Conservation (phyloP, 1,139 yeast species). For the Suhomyces panamericanus region DNA sequence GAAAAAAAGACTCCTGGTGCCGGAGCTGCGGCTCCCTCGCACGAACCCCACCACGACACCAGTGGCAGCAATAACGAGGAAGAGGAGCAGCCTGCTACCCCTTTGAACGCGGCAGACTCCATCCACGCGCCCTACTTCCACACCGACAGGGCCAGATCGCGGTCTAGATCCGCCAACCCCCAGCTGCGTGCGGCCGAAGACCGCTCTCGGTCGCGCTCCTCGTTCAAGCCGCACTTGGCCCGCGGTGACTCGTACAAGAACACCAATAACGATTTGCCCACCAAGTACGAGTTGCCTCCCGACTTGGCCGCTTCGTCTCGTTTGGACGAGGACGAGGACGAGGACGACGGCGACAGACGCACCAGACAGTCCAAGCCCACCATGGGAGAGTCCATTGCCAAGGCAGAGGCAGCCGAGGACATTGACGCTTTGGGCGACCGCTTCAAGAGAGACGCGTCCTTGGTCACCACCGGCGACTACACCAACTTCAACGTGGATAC, state of each 20-base stretch:
- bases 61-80: no score
- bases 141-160: constrained; percentile 35
- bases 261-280: constrained; percentile 41
- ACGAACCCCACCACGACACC: no score
- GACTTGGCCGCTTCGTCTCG: constrained; percentile 24
- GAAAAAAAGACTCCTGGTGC: background rate
- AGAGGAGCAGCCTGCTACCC: background rate
- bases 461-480: constrained; percentile 52
- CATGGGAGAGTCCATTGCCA: constrained; percentile 51
- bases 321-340: constrained; percentile 21
- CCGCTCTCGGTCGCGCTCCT: constrained; percentile 30
- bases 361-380: constrained; percentile 49
- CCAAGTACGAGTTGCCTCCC: constrained; percentile 48
- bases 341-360: constrained; percentile 36
- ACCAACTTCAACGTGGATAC: constrained; percentile 48
- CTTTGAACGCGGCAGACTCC: constrained; percentile 14
- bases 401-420: constrained; percentile 35
- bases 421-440: constrained; percentile 17
- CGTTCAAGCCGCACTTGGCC: constrained; percentile 56
- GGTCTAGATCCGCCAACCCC: constrained; percentile 35
- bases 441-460: constrained; percentile 41
- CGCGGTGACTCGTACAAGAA: constrained; percentile 66
- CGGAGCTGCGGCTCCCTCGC: background rate
- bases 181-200: constrained; percentile 1
- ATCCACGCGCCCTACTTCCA: constrained; percentile 50